Evolutionary conservation across 2,329 filamentous ascomycete genomes (phyloP).

Genomic region (Mycosphaerella arachidis): DNA sequence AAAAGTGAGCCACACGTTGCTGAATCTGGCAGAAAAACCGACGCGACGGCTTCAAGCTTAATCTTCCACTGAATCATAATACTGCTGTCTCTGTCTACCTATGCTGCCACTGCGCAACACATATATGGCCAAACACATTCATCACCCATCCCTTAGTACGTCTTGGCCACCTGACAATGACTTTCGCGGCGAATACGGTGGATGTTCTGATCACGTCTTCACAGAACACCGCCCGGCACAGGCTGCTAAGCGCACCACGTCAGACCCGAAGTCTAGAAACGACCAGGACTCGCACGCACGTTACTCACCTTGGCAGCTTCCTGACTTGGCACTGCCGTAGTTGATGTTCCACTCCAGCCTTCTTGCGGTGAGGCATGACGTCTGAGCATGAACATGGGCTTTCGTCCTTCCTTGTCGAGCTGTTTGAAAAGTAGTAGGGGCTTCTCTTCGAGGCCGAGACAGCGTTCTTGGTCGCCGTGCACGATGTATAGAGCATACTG

Average conservation of each 20-base stretch:
- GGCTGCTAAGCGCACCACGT: slow-evolving; percentile 3
- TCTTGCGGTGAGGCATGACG: slow-evolving; percentile 52
- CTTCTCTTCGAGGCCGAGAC: slow-evolving; percentile 84
- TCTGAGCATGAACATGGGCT: slow-evolving; percentile 98
- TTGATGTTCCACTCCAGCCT: slow-evolving; percentile 28
- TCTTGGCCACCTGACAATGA: background rate
- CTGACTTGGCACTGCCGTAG: slow-evolving; percentile 9
- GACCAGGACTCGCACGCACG: slow-evolving; percentile 1
- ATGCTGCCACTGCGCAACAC: background rate
- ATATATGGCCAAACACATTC: background rate
- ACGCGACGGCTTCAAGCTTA: too few species aligned
- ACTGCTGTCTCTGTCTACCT: background rate
- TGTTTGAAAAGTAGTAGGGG: slow-evolving; percentile 96
- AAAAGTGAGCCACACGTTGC: too few species aligned
- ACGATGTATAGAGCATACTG: slow-evolving; percentile 98
- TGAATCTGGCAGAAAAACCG: too few species aligned
- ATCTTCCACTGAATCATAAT: background rate
- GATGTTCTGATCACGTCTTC: background rate
- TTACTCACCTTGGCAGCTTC: slow-evolving; percentile 13
- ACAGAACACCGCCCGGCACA: slow-evolving; percentile 3
- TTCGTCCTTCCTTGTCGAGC: slow-evolving; percentile 91
- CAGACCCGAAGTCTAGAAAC: slow-evolving; percentile 3
- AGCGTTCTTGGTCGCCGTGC: slow-evolving; percentile 96
- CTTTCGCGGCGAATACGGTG: background rate
- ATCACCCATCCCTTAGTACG: background rate